A percentile compares a stretch with the other conserved stretches of the same genome.
These are phyloP conservation scores for Orobanche coerulescens DNA, from an alignment of 257 asterid genomes.

Conservation along the genomic window DNA sequence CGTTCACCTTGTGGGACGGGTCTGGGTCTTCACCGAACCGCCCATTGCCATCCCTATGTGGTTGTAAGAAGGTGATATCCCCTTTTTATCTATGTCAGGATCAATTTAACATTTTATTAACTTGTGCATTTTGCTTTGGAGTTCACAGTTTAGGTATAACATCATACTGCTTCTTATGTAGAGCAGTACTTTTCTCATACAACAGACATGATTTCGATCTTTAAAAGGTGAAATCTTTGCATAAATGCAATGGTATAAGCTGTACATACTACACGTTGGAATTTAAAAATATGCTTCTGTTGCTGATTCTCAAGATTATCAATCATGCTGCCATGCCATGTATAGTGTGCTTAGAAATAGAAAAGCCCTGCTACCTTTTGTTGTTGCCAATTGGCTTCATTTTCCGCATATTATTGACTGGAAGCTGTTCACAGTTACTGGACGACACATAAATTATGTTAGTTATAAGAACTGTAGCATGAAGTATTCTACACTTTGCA, in stretches of 20 bases:
- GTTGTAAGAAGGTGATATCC: background rate
- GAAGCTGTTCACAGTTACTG: background rate
- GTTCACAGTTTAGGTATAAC: background rate
- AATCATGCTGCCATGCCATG: background rate
- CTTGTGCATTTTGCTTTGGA: background rate
- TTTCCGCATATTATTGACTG: background rate
- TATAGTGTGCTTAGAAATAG: slow-evolving; percentile 3
- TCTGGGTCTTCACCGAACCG: no score
- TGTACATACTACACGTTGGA: background rate
- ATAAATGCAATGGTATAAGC: background rate
- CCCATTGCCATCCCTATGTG: no score
- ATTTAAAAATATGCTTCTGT: background rate
- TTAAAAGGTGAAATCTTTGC: background rate
- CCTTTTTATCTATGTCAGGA: background rate
- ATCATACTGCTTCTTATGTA: background rate
- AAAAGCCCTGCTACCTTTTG: background rate
- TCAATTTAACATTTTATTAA: background rate
- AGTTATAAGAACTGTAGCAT: background rate
- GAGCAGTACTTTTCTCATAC: background rate
- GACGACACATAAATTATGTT: background rate
- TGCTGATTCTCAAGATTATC: background rate
- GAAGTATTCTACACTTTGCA: background rate
- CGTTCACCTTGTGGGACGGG: no score
- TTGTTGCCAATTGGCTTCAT: background rate
- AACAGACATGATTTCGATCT: background rate